phyloP scores from a whole-genome alignment of 2,329 filamentous ascomycete species.

The Massarina eburnea region DNA sequence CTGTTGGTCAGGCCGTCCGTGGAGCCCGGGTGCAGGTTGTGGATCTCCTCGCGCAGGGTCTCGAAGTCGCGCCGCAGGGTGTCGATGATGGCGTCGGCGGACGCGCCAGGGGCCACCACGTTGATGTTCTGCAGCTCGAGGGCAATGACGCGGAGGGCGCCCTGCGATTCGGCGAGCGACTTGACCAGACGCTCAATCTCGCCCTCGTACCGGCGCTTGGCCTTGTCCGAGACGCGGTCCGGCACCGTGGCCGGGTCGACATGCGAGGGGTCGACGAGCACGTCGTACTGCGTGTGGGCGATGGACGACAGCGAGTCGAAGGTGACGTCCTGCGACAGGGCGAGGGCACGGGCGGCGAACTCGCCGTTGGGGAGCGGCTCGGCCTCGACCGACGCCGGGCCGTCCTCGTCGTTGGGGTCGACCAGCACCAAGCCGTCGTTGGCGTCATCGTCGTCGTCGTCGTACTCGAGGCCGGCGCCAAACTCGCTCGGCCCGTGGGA shows the following conservation, averaged over 20 bases:
- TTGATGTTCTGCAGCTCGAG: constrained; percentile 49
- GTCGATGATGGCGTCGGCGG: constrained; percentile 38
- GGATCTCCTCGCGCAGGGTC: constrained; percentile 42
- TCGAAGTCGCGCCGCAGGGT: constrained; percentile 48
- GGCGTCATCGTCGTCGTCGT: constrained; percentile 33
- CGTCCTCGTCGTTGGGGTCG: constrained; percentile 35
- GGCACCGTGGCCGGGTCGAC: background rate
- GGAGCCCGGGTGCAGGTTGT: constrained; percentile 44
- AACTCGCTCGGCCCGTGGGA: constrained; percentile 24
- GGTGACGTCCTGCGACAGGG: constrained; percentile 33
- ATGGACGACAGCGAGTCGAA: constrained; percentile 26
- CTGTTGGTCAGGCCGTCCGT: constrained; percentile 42
- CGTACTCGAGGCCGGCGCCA: constrained; percentile 23
- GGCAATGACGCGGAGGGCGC: constrained; percentile 45
- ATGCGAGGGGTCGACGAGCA: constrained; percentile 25
- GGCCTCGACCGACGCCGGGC: constrained; percentile 33
- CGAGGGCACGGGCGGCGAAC: constrained; percentile 30
- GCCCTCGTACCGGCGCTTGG: constrained; percentile 40
- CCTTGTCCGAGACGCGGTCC: constrained; percentile 32
- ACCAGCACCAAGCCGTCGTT: constrained; percentile 26
- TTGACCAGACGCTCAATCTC: constrained; percentile 43
- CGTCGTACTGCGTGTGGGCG: constrained; percentile 30
- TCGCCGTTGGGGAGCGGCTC: constrained; percentile 25
- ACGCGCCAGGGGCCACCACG: constrained; percentile 39
- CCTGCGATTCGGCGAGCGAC: constrained; percentile 43